Evolutionary conservation across 2,329 filamentous ascomycete species (phyloP).

Genomic region (Diaporthe sp.): DNA sequence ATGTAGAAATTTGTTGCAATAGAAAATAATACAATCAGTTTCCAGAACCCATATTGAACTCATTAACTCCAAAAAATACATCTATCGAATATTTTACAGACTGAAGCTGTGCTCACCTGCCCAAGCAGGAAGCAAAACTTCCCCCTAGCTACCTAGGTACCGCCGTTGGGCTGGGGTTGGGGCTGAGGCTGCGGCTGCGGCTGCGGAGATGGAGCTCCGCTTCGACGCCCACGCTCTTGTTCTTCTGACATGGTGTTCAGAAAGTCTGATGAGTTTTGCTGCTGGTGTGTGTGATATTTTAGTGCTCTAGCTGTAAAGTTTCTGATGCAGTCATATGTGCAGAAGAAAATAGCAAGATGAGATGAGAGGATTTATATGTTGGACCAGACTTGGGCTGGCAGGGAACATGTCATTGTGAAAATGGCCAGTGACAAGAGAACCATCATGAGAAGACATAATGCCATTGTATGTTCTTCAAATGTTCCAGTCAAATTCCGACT

Average conservation of each 20-base stretch:
- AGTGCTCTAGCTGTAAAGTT: background rate
- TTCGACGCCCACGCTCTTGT: slow-evolving; percentile 12
- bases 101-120: background rate
- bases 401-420: background rate
- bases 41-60: too few relatives aligned
- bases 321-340: background rate
- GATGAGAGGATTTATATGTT: background rate
- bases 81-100: too few relatives aligned
- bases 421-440: background rate
- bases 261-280: background rate
- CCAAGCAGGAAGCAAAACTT: background rate
- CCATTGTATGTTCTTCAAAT: background rate
- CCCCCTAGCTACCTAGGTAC: background rate
- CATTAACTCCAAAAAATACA: background rate
- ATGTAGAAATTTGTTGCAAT: background rate
- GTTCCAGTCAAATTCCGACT: background rate
- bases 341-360: background rate
- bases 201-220: slow-evolving; percentile 22
- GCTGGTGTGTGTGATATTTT: background rate
- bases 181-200: background rate
- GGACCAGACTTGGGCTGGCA: background rate
- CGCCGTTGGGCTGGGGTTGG: background rate
- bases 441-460: background rate
- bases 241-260: background rate
- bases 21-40: background rate